Evolutionary conservation across 768 basidiomycete species (phyloP), one percentile per base, ranked within the genome.

Genomic region (Dictyophora rubrovolvata): DNA sequence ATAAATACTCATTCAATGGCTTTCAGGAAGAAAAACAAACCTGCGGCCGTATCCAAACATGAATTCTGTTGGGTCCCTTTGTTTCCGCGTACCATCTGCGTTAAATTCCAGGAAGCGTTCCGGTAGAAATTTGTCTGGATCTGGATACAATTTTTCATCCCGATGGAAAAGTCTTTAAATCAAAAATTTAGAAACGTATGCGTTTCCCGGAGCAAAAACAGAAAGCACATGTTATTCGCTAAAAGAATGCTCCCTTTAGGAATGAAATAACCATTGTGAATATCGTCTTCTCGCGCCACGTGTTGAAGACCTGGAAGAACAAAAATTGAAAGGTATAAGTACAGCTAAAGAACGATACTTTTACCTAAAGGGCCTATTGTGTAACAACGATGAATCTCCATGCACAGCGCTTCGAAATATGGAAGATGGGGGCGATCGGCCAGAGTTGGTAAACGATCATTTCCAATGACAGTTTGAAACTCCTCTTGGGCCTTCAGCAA

Each of bases 401-500:
- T 74, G 20, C 79, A 70, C 1, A 80, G 61, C 0, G 75, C 73
- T 14, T 69, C 69, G 20, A 80, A 61, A 59, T 84, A 84, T 0
- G 82, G 80, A 5, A 85, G 70, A 37, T 71, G 66, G 5, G 70
- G 65, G 9, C 71, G 66, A 66, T 83, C 82, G 5, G 68, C 65
- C 34, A 75, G 64, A 6, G 37, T 69, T 1, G 77, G 77, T 1
- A 75, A 66, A 21, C 77, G 69, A 17, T 71, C 71, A 6, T 60
- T 62, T 0, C 72, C 74, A 56, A 76, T 66, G 3, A 78, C 72
- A 1, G 70, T 57, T 60, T 79, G 78, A 4, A 84, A 71, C 63
- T 84, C 83, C 17, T 69, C 73, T 59, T 81, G 81, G 0, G 79
- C 78, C 61, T 76, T 77, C 62, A 69, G 72, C 65, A 78, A 76